These are phyloP conservation scores for Trichoderma sp. DNA, from an alignment of 2,329 filamentous ascomycete genomes.

Conservation along the genomic window DNA sequence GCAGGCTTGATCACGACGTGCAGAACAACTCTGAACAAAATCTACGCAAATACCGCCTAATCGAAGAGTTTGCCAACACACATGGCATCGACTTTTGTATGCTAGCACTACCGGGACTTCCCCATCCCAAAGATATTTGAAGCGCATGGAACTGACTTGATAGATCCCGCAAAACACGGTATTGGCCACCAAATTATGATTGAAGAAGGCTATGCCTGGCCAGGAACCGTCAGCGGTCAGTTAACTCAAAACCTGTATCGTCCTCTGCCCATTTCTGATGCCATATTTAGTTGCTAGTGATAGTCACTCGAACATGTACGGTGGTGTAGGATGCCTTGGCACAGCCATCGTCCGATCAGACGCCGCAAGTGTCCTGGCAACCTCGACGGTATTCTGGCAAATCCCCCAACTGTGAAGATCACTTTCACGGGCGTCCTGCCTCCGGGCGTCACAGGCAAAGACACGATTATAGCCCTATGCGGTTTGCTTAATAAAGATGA, in stretches of 20 bases:
- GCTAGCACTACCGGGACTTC: background rate
- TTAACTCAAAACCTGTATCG: background rate
- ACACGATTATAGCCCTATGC: conserved; percentile 88
- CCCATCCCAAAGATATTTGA: background rate
- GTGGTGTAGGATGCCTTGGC: conserved; percentile 73
- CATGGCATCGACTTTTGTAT: conserved; percentile 73
- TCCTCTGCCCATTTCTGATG: background rate
- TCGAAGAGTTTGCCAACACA: conserved; percentile 76
- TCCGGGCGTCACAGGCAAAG: conserved; percentile 83
- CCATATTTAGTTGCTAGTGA: conserved; percentile 67
- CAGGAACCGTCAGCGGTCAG: conserved; percentile 66
- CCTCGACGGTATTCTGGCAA: conserved; percentile 83
- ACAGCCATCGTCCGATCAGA: conserved; percentile 86
- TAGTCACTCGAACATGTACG: conserved; percentile 79
- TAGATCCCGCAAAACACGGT: conserved; percentile 67
- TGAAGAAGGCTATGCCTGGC: conserved; percentile 75
- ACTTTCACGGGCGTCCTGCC: conserved; percentile 76
- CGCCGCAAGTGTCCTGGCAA: conserved; percentile 83
- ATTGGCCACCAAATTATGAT: conserved; percentile 95
- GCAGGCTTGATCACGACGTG: conserved; percentile 77
- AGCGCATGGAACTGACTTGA: background rate
- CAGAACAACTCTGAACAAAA: conserved; percentile 80
- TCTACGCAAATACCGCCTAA: conserved; percentile 77
- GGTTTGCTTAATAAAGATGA: conserved; percentile 75
- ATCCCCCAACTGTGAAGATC: conserved; percentile 78